A percentile compares a stretch with the other conserved stretches of the same genome.
Evolutionary conservation across 768 basidiomycete genomes (phyloP).

Genomic region (Lanmaoa pseudosensibilis): DNA sequence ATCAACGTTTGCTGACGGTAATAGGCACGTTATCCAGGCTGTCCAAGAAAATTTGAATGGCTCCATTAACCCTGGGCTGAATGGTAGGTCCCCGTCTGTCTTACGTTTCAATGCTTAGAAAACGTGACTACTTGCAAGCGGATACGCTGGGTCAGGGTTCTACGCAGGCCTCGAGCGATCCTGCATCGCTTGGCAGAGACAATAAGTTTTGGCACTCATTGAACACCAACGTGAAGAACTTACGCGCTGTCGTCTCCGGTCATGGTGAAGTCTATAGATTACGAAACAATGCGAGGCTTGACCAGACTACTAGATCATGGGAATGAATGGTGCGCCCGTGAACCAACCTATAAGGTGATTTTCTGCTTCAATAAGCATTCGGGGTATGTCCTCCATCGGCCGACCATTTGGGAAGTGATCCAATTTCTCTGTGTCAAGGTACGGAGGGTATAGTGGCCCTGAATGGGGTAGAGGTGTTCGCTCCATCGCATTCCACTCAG

Average conservation of each 20-base stretch:
- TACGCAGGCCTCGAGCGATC: slow-evolving; percentile 52
- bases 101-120: background rate
- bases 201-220: slow-evolving; percentile 62
- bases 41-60: slow-evolving; percentile 39
- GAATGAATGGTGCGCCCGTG: slow-evolving; percentile 76
- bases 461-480: slow-evolving; percentile 68
- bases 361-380: slow-evolving; percentile 81
- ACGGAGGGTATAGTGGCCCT: slow-evolving; percentile 54
- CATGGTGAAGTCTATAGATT: slow-evolving; percentile 48
- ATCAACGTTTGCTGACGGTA: background rate
- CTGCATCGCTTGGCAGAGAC: slow-evolving; percentile 46
- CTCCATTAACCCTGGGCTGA: slow-evolving; percentile 42
- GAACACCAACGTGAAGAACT: slow-evolving; percentile 57
- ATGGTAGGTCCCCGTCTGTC: slow-evolving; percentile 31
- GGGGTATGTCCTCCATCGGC: slow-evolving; percentile 42
- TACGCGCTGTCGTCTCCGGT: slow-evolving; percentile 68
- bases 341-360: slow-evolving; percentile 57
- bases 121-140: slow-evolving; percentile 35
- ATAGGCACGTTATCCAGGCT: slow-evolving; percentile 31
- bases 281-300: background rate
- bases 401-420: background rate
- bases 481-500: slow-evolving; percentile 56
- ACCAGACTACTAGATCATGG: slow-evolving; percentile 57
- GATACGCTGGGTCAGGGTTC: slow-evolving; percentile 56
- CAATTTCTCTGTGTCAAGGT: slow-evolving; percentile 39